Base-by-base conservation (phyloP, 2,329 filamentous ascomycete species). In the Triangularia verruculosa region DNA sequence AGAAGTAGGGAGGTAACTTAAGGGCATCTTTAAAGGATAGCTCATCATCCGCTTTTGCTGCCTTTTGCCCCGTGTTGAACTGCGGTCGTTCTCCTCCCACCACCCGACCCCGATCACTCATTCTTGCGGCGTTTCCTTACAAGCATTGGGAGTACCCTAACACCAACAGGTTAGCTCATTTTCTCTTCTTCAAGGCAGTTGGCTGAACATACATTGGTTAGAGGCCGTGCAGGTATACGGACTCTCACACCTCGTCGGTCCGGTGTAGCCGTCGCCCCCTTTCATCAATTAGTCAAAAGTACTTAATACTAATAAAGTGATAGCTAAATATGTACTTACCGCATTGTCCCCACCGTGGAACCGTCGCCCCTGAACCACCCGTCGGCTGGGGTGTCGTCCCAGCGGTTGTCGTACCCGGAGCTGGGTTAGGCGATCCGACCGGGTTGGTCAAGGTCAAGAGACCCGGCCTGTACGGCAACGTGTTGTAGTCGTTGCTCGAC, bases 401-500 rank as follows among this genome's bases (percentile, higher is more conserved):
- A 12, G 56, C 34, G 0, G 61, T 24, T 11, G 61, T n/a, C 15
- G 64, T 59, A 5, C 34, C 51, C 2, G 59, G 47, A n/a, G 39
- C 30, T 6, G 64, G 63, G 51, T 28, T 55, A 25, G 56, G 34
- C n/a, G 39, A 47, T 2, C 39, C 39, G 9, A 47, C 39, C 39
- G 39, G 39, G 39, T 47, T 47, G 39, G 66, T 63, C 51, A 85
- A 72, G 0, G 84, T 87, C 64, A 88, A 70, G 27, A 87, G 62
- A 56, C 79, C 86, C 0, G 85, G 85, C 5, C 78, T 75, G 71
- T 86, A 88, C 1, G 85, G 85, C 63, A 83, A 68, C 2, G 67
- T 28, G 66, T 78, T 78, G 70, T 89, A 89, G n/a, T 80, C 74
- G 51, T 72, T 70, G 0, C 72, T 72, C 57, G 61, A 77, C 1